A percentile compares a stretch with the other conserved stretches of the same genome.
phyloP scores from a whole-genome alignment of 2,329 filamentous ascomycete species.

The Colletotrichum sp. region DNA sequence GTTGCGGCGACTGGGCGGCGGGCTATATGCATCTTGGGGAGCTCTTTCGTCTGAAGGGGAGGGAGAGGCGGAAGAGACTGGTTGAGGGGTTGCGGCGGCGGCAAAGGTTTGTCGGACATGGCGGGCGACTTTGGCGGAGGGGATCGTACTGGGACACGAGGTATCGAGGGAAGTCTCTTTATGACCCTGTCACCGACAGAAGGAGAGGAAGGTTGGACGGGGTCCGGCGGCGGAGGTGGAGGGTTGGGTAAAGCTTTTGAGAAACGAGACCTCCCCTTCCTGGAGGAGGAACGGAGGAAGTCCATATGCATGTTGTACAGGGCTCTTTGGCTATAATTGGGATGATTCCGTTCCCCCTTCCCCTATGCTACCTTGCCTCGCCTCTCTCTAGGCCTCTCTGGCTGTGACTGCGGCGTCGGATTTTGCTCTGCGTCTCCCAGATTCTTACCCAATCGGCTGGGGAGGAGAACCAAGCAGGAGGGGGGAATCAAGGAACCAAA shows the following conservation, averaged over 20 bases:
- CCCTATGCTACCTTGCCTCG: constrained; percentile 6
- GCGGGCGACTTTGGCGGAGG: neutral
- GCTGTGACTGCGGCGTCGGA: neutral
- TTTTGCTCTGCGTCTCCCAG: neutral
- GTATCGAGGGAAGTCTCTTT: constrained; percentile 23
- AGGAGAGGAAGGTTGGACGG: neutral
- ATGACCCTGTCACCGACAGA: neutral
- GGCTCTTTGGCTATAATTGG: neutral
- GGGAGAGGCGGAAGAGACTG: constrained; percentile 33
- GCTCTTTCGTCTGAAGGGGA: constrained; percentile 25
- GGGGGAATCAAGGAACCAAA: constrained; percentile 7
- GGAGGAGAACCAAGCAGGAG: constrained; percentile 2
- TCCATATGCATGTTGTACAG: constrained; percentile 9
- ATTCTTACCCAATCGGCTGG: constrained; percentile 8
- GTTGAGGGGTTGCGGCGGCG: constrained; percentile 27
- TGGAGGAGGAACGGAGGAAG: constrained; percentile 32
- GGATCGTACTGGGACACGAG: neutral
- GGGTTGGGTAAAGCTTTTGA: constrained; percentile 63
- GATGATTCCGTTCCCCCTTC: neutral
- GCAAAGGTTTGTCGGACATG: constrained; percentile 24
- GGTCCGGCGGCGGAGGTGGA: constrained; percentile 35
- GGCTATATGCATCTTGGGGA: constrained; percentile 5
- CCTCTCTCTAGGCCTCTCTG: neutral
- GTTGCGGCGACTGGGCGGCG: constrained; percentile 7
- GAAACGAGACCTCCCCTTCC: constrained; percentile 57